Percentiles rank a stretch among this genome's conserved stretches.
These are phyloP conservation scores for Macrophomina pseudophaseolina DNA, from an alignment of 2,329 filamentous ascomycete species.

Conservation along the genomic window DNA sequence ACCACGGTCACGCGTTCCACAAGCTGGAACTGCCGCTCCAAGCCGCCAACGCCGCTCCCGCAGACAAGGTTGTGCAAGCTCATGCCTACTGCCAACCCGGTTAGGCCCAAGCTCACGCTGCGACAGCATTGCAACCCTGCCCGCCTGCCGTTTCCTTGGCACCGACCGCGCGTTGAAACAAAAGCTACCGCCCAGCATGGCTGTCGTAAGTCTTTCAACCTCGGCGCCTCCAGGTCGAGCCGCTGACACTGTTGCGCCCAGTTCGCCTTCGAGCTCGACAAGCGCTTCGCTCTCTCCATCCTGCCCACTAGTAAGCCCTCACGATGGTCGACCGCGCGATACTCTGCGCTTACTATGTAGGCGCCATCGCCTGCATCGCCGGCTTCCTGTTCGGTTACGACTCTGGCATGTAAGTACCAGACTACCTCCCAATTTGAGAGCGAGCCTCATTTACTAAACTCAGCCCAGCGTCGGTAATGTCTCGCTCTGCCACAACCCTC, in stretches of 20 bases:
- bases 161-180: not conserved
- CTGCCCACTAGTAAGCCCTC: not conserved
- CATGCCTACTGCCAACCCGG: slow-evolving; percentile 1
- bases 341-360: slow-evolving; percentile 58
- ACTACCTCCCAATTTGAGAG: not conserved
- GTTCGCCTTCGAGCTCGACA: not conserved
- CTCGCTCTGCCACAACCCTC: slow-evolving; percentile 32
- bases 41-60: slow-evolving; percentile 17
- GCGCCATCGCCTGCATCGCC: slow-evolving; percentile 57
- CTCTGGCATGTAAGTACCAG: slow-evolving; percentile 37
- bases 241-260: not conserved
- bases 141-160: not conserved
- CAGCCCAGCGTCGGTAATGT: slow-evolving; percentile 45
- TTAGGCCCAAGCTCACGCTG: not conserved
- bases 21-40: not conserved
- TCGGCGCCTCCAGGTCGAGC: not conserved
- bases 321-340: slow-evolving; percentile 38
- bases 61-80: slow-evolving; percentile 21
- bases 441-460: not conserved
- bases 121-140: slow-evolving; percentile 8
- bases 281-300: slow-evolving; percentile 5
- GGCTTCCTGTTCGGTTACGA: slow-evolving; percentile 57
- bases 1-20: not conserved
- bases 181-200: slow-evolving; percentile 1
- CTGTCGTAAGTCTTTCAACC: not conserved